Percentiles rank a stretch among this genome's conserved stretches.
These are phyloP conservation scores for Pichia norvegensis DNA, from an alignment of 1,139 yeast genomes.

Conservation along the genomic window DNA sequence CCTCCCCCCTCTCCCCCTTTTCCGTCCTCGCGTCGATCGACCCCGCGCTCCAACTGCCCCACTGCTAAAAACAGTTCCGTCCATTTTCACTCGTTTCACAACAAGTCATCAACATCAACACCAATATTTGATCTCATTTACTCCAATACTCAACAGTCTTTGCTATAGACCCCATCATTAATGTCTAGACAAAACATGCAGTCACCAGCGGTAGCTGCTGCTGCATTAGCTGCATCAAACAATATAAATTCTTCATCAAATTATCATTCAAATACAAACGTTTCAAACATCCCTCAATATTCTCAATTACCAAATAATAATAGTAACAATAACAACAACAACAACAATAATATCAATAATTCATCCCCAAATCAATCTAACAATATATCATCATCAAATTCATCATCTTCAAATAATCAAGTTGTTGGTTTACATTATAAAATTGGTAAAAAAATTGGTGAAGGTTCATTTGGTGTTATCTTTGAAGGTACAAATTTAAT, in stretches of 20 bases:
- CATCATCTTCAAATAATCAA: slow-evolving; percentile 29
- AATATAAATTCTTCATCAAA: slow-evolving; percentile 16
- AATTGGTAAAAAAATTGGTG: slow-evolving; percentile 78
- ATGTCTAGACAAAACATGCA: slow-evolving; percentile 20
- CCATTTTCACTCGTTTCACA: not conserved
- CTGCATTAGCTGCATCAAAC: slow-evolving; percentile 26
- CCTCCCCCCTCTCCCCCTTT: no score
- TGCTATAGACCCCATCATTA: slow-evolving; percentile 7
- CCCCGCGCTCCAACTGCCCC: not conserved
- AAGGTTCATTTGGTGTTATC: slow-evolving; percentile 77
- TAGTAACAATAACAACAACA: slow-evolving; percentile 4
- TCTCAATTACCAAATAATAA: slow-evolving; percentile 10
- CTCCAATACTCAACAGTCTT: not conserved
- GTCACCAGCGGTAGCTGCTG: slow-evolving; percentile 27
- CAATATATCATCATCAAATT: slow-evolving; percentile 2
- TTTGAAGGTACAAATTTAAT: slow-evolving; percentile 74
- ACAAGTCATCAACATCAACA: not conserved
- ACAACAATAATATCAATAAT: slow-evolving; percentile 5
- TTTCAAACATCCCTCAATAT: slow-evolving; percentile 24
- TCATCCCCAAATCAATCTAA: slow-evolving; percentile 8
- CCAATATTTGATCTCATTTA: not conserved
- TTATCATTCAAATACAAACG: slow-evolving; percentile 19
- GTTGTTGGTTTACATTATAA: slow-evolving; percentile 76
- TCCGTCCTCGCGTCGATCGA: not conserved
- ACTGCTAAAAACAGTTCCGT: not conserved